Conservation (phyloP, 2,329 filamentous ascomycete species). For the Cladorrhinum sp. region DNA sequence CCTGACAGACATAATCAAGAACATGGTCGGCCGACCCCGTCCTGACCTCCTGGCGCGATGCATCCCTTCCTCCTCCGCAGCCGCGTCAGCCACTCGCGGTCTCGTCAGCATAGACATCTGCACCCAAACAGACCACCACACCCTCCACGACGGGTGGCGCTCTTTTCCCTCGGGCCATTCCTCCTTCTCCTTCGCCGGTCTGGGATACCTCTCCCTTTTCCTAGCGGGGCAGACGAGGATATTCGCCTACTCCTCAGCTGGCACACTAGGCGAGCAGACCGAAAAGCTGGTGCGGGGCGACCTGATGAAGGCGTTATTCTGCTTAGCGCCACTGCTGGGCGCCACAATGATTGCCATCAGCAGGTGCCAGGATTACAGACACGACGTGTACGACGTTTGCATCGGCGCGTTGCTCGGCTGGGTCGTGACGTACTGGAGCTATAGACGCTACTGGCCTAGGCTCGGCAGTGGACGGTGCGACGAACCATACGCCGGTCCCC, state of each 20-base stretch:
- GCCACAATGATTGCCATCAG: constrained; percentile 68
- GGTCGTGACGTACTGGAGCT: constrained; percentile 62
- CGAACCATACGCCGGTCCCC: constrained; percentile 53
- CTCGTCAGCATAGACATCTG: constrained; percentile 68
- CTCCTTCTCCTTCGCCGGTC: constrained; percentile 73
- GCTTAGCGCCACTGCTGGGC: constrained; percentile 57
- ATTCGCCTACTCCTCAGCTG: constrained; percentile 41
- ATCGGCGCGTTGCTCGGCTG: constrained; percentile 60
- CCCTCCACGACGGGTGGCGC: constrained; percentile 78
- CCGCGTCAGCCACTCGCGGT: constrained; percentile 43
- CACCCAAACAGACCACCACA: constrained; percentile 66
- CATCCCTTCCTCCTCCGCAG: constrained; percentile 53
- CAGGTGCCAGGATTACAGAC: constrained; percentile 66
- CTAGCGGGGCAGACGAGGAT: constrained; percentile 64
- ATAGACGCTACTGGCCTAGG: constrained; percentile 61
- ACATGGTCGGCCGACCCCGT: constrained; percentile 77
- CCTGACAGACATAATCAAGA: constrained; percentile 89
- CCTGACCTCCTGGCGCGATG: constrained; percentile 70
- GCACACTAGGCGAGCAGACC: constrained; percentile 22
- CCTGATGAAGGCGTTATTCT: constrained; percentile 55
- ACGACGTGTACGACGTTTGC: constrained; percentile 68
- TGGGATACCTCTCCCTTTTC: constrained; percentile 72
- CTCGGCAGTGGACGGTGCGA: constrained; percentile 52
- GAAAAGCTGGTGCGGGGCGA: constrained; percentile 41
- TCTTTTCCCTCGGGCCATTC: constrained; percentile 80